These are phyloP conservation scores for Pyricularia sp. DNA, from an alignment of 2,329 filamentous ascomycete species.

Conservation along the genomic window DNA sequence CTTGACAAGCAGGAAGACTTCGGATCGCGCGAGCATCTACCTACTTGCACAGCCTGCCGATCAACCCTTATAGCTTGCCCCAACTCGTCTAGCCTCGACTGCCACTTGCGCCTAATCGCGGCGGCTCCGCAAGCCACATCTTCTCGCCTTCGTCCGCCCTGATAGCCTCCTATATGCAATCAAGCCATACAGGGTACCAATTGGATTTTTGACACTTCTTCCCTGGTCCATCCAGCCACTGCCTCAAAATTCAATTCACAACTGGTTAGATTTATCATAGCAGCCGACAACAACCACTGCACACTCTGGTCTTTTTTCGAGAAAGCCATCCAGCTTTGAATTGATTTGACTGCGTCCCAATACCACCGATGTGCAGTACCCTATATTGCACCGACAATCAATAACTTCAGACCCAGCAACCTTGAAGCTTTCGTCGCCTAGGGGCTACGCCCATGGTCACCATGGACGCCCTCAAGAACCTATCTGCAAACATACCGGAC, in stretches of 20 bases:
- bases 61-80: not conserved
- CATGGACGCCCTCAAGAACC: slow-evolving; percentile 47
- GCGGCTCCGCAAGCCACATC: not conserved
- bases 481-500: slow-evolving; percentile 46
- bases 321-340: not conserved
- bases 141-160: not conserved
- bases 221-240: not conserved
- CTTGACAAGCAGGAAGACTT: not conserved
- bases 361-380: not conserved
- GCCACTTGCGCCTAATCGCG: not conserved
- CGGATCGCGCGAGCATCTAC: not conserved
- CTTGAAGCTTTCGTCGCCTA: not conserved
- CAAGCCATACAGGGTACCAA: not conserved
- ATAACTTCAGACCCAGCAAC: not conserved
- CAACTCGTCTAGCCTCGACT: not conserved
- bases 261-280: not conserved
- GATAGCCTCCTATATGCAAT: not conserved
- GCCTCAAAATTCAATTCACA: not conserved
- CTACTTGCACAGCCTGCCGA: not conserved
- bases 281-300: not conserved
- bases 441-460: slow-evolving; percentile 14
- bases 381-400: not conserved
- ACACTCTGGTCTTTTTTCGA: not conserved
- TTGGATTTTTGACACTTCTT: not conserved
- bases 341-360: not conserved